Evolutionary conservation across 2,329 filamentous ascomycete species (phyloP), one percentile per base, ranked within the genome.

Genomic region (Escovopsis sp.): DNA sequence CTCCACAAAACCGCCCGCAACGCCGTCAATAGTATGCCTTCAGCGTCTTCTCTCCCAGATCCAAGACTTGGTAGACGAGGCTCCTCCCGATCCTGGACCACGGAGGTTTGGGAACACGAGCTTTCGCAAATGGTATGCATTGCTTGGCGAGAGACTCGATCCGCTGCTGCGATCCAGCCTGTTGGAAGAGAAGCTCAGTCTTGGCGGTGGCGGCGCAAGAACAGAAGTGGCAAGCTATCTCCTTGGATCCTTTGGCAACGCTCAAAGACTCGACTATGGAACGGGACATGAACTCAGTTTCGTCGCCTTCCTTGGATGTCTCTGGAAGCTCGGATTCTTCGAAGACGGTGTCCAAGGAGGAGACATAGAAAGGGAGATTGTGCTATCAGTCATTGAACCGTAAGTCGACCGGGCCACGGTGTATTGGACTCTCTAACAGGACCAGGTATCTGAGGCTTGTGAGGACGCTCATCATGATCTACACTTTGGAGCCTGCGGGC

Each of bases 241-340:
- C 2, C 60, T 94, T 4, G 88, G 87, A 12, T 76, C 75, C 4
- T 95, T 94, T 62, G 91, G 91, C 4, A 96, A 87, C 56, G 62
- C 85, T 0, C 86, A 95, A 54, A 70, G 91, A 42, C 68, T 98
- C 26, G 91, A 98, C 62, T 98, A 95, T 56, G 91, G 91, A 2
- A 96, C 91, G 0, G 91, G 91, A 0, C 91, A 98, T 59, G 91
- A 98, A 57, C 67, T 98, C 41, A 94, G 85, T 62, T 98, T 98
- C 54, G 61, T 96, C 7, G 89, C 91, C 1, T 98, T 98, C 48
- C 59, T 98, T 6, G 88, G 79, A 4, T 80, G 83, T 46, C 67
- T 98, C 5, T 98, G 89, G 88, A 95, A 94, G 60, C 68, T 98
- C 3, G 80, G 82, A 37, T 80, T 74, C 12, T 96, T 98, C 56